A percentile compares a stretch with the other conserved stretches of the same genome.
Evolutionary conservation across 2,329 filamentous ascomycete genomes (phyloP).

Genomic region (Pseudocercospora vitis): DNA sequence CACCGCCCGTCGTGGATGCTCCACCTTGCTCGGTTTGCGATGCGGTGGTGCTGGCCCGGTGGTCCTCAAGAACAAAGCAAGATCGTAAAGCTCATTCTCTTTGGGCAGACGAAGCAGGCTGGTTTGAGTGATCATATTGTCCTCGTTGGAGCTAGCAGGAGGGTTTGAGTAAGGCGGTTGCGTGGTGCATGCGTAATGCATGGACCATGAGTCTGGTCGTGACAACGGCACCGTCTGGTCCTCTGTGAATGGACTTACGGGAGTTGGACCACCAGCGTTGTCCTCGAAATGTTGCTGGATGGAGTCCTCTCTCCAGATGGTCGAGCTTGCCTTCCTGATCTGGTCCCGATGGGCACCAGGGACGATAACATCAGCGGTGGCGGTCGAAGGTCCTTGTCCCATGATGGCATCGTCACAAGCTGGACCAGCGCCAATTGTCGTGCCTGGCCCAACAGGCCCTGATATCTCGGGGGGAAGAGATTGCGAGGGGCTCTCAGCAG

Average conservation of each 20-base stretch:
- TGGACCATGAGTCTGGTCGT: constrained; percentile 31
- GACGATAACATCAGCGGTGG: neutral
- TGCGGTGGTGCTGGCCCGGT: constrained; percentile 39
- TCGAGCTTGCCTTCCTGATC: constrained; percentile 28
- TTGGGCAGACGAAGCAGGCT: constrained; percentile 33
- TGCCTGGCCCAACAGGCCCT: constrained; percentile 25
- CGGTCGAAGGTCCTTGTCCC: constrained; percentile 32
- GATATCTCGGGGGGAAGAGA: constrained; percentile 32
- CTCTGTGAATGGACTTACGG: constrained; percentile 12
- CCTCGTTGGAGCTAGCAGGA: constrained; percentile 14
- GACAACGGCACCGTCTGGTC: constrained; percentile 18
- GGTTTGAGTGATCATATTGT: constrained; percentile 36
- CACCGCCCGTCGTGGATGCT: constrained; percentile 28
- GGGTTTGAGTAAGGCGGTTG: constrained; percentile 30
- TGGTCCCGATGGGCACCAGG: constrained; percentile 21
- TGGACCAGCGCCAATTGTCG: constrained; percentile 27
- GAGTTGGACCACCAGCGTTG: constrained; percentile 14
- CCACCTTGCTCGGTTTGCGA: constrained; percentile 33
- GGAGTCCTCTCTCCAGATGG: constrained; percentile 32
- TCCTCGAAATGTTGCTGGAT: constrained; percentile 31
- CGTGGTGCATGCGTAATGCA: constrained; percentile 33
- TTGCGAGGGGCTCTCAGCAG: constrained; percentile 30
- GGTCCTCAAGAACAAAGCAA: constrained; percentile 42
- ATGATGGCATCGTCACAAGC: constrained; percentile 30
- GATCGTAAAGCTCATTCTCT: constrained; percentile 36